These are phyloP conservation scores for Prunus persica DNA, from an alignment of 306 rosid genomes.

Conservation along the genomic window Prunus_persica_NCBIv2 NC_034014.1:7328501-7329000, in stretches of 20 bases:
- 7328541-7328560: constrained; percentile 34
- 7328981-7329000: too few species aligned
- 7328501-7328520: neutral
- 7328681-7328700: constrained; percentile 64
- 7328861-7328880: neutral
- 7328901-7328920: too few species aligned
- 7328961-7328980: too few species aligned
- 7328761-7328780: neutral
- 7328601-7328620: constrained; percentile 56
- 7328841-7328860: neutral
- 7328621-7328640: constrained; percentile 35
- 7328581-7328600: constrained; percentile 82
- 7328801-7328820: neutral
- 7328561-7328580: constrained; percentile 92
- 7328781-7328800: neutral
- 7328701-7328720: constrained; percentile 21
- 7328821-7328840: neutral
- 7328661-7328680: constrained; percentile 73
- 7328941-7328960: too few species aligned
- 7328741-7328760: neutral
- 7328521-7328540: neutral
- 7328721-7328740: neutral
- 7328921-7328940: too few species aligned
- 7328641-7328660: constrained; percentile 45
- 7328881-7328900: neutral